Percentiles rank a stretch among this genome's conserved stretches.
Conservation (phyloP, 768 basidiomycete species). For the Kwoniella bestiolae region DNA sequence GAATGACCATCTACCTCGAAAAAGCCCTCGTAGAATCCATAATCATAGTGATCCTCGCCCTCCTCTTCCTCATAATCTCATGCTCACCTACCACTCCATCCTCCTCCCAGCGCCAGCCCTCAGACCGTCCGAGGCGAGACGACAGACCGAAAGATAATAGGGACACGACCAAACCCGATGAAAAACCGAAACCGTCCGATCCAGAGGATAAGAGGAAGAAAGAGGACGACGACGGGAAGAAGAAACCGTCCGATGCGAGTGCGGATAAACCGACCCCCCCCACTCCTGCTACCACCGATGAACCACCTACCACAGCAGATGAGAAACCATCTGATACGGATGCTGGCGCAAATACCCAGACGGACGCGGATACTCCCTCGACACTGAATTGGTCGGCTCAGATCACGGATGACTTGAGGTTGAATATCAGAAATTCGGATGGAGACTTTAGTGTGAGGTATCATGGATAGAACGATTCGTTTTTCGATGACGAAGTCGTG, state of each 20-base stretch:
- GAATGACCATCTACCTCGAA: conserved; percentile 18
- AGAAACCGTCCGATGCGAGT: not conserved
- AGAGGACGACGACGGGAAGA: not conserved
- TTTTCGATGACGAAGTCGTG: not conserved
- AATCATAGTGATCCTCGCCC: conserved; percentile 19
- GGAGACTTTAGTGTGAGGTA: conserved; percentile 1
- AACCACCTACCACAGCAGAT: not conserved
- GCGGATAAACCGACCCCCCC: not conserved
- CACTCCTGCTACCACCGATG: not conserved
- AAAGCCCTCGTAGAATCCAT: conserved; percentile 20
- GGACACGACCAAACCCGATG: not conserved
- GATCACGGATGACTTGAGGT: conserved; percentile 4
- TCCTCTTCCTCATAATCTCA: conserved; percentile 10
- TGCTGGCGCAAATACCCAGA: not conserved
- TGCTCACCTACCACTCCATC: not conserved
- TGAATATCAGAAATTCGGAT: conserved; percentile 3
- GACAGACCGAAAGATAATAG: not conserved
- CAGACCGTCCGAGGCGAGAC: not conserved
- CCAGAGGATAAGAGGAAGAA: not conserved
- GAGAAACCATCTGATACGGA: not conserved
- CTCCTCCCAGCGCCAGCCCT: no score
- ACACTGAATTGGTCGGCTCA: not conserved
- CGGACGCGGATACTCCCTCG: no score
- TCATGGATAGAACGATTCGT: not conserved
- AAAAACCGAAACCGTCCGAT: not conserved